A percentile compares a stretch with the other conserved stretches of the same genome.
Conservation (phyloP, 2,329 filamentous ascomycete genomes). For the Fusarium graminum region DNA sequence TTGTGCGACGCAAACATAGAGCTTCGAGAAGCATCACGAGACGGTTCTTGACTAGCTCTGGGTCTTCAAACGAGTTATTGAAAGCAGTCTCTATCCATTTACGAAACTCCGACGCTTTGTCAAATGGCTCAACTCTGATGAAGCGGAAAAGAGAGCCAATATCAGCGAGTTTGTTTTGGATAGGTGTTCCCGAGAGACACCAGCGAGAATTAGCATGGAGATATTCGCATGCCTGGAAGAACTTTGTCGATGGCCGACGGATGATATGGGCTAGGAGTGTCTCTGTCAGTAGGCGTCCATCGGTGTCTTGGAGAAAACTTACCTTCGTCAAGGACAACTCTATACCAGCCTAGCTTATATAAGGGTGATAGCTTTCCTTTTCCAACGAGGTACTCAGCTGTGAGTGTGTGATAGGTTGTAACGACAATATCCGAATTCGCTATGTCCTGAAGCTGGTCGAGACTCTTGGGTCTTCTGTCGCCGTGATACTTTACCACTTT, state of each 20-base stretch:
- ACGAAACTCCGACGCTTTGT: not conserved
- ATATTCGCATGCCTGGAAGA: conserved; percentile 58
- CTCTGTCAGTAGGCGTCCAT: not conserved
- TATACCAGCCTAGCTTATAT: conserved; percentile 53
- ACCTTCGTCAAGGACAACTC: conserved; percentile 62
- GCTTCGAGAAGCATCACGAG: conserved; percentile 7
- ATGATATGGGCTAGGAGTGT: conserved; percentile 59
- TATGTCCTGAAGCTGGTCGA: not conserved
- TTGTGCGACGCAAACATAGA: not conserved
- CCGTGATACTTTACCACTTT: conserved; percentile 15
- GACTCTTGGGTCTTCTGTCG: not conserved
- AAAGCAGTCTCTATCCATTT: conserved; percentile 13
- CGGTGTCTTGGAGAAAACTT: not conserved
- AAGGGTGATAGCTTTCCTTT: conserved; percentile 10
- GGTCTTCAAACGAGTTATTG: not conserved
- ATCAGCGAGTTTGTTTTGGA: conserved; percentile 67
- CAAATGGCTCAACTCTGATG: conserved; percentile 13
- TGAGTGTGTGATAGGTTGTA: conserved; percentile 16
- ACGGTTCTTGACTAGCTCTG: not conserved
- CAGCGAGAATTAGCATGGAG: conserved; percentile 61
- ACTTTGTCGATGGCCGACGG: conserved; percentile 58
- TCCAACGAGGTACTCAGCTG: not conserved
- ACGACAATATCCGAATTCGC: conserved; percentile 15
- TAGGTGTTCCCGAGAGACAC: conserved; percentile 67
- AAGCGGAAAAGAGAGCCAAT: conserved; percentile 49